Percentiles rank a stretch among this genome's conserved stretches.
These are phyloP conservation scores for Marchantia paleacea DNA, from an alignment of 225 moss, liverwort and hornwort species.

Conservation along the genomic window DNA sequence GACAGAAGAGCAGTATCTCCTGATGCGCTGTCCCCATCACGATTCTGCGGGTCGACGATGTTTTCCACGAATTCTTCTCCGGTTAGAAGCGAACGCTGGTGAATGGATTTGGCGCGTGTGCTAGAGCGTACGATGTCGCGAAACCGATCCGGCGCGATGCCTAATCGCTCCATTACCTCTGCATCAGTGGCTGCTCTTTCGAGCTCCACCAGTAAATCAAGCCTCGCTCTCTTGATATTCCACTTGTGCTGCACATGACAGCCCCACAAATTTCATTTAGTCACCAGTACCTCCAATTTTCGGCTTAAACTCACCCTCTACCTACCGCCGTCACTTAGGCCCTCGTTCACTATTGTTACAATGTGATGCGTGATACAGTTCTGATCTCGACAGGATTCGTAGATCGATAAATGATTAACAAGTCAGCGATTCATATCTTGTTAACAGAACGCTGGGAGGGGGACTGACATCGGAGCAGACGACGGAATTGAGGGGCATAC, in stretches of 20 bases:
- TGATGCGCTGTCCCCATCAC: neutral
- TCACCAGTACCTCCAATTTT: no score
- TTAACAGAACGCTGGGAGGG: neutral
- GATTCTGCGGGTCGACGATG: slow-evolving; percentile 44
- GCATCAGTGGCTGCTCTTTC: slow-evolving; percentile 65
- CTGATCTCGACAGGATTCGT: neutral
- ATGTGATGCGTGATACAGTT: neutral
- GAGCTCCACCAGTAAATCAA: slow-evolving; percentile 64
- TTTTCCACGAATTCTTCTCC: slow-evolving; percentile 70
- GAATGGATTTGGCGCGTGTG: slow-evolving; percentile 50
- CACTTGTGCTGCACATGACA: slow-evolving; percentile 64
- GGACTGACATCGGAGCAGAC: neutral
- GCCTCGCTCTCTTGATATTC: slow-evolving; percentile 62
- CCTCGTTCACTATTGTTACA: neutral
- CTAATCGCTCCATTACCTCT: slow-evolving; percentile 64
- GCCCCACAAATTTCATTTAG: neutral
- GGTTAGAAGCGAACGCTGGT: slow-evolving; percentile 53
- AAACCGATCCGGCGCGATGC: slow-evolving; percentile 60
- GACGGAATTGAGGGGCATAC: slow-evolving; percentile 29
- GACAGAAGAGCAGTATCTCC: slow-evolving; percentile 52
- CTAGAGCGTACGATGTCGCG: slow-evolving; percentile 71
- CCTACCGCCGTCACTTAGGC: neutral
- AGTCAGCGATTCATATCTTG: neutral
- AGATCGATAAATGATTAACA: neutral
- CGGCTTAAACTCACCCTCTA: neutral